These are phyloP conservation scores for Botrytis medusae DNA, from an alignment of 2,329 filamentous ascomycete species.

Conservation along the genomic window DNA sequence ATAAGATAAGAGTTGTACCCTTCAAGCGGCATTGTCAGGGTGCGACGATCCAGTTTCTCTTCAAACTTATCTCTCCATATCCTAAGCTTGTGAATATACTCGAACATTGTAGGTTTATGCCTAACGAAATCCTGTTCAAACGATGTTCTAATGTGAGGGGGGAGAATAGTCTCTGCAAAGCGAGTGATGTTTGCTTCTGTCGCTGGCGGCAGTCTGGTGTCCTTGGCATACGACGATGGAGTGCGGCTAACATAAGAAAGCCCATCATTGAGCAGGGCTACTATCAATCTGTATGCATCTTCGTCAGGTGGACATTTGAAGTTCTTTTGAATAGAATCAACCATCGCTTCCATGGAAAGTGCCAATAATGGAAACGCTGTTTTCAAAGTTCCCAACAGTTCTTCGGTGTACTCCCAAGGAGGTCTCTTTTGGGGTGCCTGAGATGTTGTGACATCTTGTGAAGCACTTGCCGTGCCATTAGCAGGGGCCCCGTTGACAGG, in stretches of 20 bases:
- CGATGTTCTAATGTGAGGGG: slow-evolving; percentile 88
- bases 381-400: slow-evolving; percentile 93
- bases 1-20: slow-evolving; percentile 86
- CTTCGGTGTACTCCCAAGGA: slow-evolving; percentile 95
- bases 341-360: slow-evolving; percentile 98
- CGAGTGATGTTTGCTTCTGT: slow-evolving; percentile 96
- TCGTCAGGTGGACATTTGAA: slow-evolving; percentile 99
- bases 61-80: slow-evolving; percentile 98
- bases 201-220: slow-evolving; percentile 83
- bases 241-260: slow-evolving; percentile 88
- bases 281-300: slow-evolving; percentile 94
- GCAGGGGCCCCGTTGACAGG: slow-evolving; percentile 37
- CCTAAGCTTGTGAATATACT: slow-evolving; percentile 96
- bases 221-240: slow-evolving; percentile 81
- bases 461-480: slow-evolving; percentile 46
- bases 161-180: slow-evolving; percentile 94
- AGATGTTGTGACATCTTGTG: slow-evolving; percentile 29
- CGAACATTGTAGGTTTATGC: slow-evolving; percentile 94
- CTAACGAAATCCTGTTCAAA: slow-evolving; percentile 97
- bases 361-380: slow-evolving; percentile 95
- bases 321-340: slow-evolving; percentile 97
- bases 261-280: slow-evolving; percentile 95
- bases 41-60: slow-evolving; percentile 87
- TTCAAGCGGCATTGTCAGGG: slow-evolving; percentile 57
- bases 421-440: slow-evolving; percentile 58